Evolutionary conservation across 495 filamentous ascomycete genomes (phyloP).

Genomic region (Penicillium crystallinum): DNA sequence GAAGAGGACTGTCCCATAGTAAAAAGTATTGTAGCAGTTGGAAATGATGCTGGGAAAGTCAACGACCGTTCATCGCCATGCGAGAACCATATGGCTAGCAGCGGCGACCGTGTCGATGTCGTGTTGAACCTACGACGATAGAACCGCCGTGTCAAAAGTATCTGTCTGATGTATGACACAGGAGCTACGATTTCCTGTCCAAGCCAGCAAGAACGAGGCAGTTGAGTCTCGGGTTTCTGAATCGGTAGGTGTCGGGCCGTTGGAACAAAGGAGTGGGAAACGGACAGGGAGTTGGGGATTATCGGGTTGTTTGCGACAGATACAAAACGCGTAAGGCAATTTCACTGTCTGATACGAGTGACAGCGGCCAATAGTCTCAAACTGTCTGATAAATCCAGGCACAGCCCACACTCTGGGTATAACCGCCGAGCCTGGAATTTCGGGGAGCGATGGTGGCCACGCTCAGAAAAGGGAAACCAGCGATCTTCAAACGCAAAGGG

Average conservation of each 20-base stretch:
- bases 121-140: background rate
- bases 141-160: background rate
- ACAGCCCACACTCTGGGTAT: slow-evolving; percentile 17
- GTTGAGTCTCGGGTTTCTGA: background rate
- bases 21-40: slow-evolving; percentile 19
- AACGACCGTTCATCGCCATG: slow-evolving; percentile 33
- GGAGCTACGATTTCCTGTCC: background rate
- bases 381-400: slow-evolving; percentile 15
- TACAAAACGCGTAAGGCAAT: background rate
- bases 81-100: slow-evolving; percentile 1
- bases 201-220: background rate
- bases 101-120: slow-evolving; percentile 9
- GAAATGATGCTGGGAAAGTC: slow-evolving; percentile 12
- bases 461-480: background rate
- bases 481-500: background rate
- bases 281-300: background rate
- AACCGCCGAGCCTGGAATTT: slow-evolving; percentile 16
- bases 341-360: slow-evolving; percentile 8
- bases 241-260: slow-evolving; percentile 1
- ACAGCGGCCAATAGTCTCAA: slow-evolving; percentile 9
- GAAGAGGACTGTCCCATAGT: slow-evolving; percentile 50
- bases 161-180: background rate
- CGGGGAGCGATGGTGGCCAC: background rate
- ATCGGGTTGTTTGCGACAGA: background rate
- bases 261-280: slow-evolving; percentile 13